phyloP scores from a whole-genome alignment of 1,284 basidiomycete species.

The Ustilago esculenta region DNA sequence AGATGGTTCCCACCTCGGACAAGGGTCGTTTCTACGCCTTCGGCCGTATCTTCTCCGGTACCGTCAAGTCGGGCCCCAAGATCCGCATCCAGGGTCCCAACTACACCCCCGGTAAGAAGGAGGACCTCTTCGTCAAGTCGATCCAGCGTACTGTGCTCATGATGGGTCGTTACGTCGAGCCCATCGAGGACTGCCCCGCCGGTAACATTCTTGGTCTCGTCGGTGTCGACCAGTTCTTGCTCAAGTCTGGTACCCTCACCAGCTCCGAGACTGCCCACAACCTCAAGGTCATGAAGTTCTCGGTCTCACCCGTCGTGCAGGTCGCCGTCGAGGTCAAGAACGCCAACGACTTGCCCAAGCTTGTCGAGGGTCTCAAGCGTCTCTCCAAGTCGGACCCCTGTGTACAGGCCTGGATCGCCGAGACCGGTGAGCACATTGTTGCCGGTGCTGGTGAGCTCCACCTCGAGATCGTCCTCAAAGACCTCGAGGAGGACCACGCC shows the following conservation, averaged over 20 bases:
- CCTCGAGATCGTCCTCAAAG: conserved; percentile 99
- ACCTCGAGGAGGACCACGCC: conserved; percentile 99
- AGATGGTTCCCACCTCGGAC: conserved; percentile 99
- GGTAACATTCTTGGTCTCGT: conserved; percentile 99
- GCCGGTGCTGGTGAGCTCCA: conserved; percentile 99
- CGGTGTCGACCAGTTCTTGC: conserved; percentile 99
- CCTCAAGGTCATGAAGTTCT: conserved; percentile 96
- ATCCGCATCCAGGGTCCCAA: conserved; percentile 99
- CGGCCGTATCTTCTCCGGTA: conserved; percentile 99
- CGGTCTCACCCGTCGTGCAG: conserved; percentile 97
- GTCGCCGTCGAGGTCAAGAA: conserved; percentile 99
- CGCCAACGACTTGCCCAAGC: conserved; percentile 97
- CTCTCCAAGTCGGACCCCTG: conserved; percentile 99
- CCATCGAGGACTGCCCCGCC: conserved; percentile 98
- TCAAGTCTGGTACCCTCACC: conserved; percentile 96
- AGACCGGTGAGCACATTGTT: conserved; percentile 97
- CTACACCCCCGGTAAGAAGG: conserved; percentile 98
- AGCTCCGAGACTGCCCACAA: conserved; percentile 99
- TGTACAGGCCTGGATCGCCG: conserved; percentile 93
- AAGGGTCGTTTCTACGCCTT: conserved; percentile 99
- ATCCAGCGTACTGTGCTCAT: conserved; percentile 99
- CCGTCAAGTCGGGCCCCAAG: conserved; percentile 95
- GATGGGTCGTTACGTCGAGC: conserved; percentile 99
- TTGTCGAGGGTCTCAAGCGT: conserved; percentile 99
- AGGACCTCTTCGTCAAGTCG: conserved; percentile 97